Percentiles rank a stretch among this genome's conserved stretches.
Conservation (phyloP, 1,284 basidiomycete species). For the Schizophyllum amplum region DNA sequence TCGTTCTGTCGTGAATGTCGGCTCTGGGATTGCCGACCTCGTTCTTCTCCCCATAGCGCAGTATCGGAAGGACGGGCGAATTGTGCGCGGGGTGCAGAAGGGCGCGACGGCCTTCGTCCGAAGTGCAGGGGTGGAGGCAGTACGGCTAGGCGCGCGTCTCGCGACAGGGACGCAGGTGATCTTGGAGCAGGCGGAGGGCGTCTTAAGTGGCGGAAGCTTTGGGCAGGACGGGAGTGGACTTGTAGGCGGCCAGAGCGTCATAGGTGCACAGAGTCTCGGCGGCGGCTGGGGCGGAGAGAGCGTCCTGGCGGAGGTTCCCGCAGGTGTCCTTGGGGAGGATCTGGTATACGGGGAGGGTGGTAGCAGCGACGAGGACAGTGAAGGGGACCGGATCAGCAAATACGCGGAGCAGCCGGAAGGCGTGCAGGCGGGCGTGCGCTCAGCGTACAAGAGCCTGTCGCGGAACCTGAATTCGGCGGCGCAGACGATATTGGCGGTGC, state of each 20-base stretch:
- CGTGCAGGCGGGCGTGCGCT: conserved; percentile 82
- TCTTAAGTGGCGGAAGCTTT: conserved; percentile 87
- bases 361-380: conserved; percentile 34
- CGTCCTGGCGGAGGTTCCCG: conserved; percentile 32
- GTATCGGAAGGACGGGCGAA: conserved; percentile 93
- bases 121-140: conserved; percentile 89
- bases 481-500: conserved; percentile 96
- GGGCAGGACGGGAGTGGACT: too few relatives aligned
- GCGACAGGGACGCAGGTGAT: conserved; percentile 98
- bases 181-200: conserved; percentile 90
- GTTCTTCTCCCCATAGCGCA: conserved; percentile 94
- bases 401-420: conserved; percentile 88
- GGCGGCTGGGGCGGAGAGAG: too few relatives aligned
- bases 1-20: conserved; percentile 92
- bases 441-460: conserved; percentile 80
- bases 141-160: conserved; percentile 89
- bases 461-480: conserved; percentile 88
- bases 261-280: not conserved
- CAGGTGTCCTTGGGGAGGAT: conserved; percentile 24
- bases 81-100: conserved; percentile 89
- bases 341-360: conserved; percentile 16
- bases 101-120: conserved; percentile 90
- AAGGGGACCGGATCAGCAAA: conserved; percentile 61
- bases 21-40: conserved; percentile 92
- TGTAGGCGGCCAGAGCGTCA: too few relatives aligned